Conservation (phyloP, 306 rosid genomes). For the Dicorynia guianensis region DNA sequence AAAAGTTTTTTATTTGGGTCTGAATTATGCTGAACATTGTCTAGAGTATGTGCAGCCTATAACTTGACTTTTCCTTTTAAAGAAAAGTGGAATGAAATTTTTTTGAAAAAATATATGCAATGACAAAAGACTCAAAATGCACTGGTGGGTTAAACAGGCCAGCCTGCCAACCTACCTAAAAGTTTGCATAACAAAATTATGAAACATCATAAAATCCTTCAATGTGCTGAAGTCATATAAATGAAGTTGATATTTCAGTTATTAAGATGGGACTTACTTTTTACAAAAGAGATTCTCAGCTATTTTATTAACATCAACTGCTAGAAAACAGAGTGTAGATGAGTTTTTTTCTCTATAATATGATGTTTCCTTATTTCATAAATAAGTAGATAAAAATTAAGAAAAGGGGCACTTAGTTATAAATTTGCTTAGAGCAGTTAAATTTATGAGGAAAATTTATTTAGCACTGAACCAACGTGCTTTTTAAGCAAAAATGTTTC, state of each 20-base stretch:
- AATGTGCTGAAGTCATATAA: too few relatives aligned
- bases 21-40: neutral
- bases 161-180: neutral
- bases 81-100: neutral
- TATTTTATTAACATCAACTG: too few relatives aligned
- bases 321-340: too few relatives aligned
- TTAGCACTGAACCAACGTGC: conserved; percentile 9
- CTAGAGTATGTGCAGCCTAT: neutral
- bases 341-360: conserved; percentile 7
- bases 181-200: neutral
- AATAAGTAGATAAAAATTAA: neutral
- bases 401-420: neutral
- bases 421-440: conserved; percentile 17
- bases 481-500: neutral
- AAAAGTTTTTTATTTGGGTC: neutral
- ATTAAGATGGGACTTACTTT: too few relatives aligned
- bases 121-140: too few relatives aligned
- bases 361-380: neutral
- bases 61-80: neutral
- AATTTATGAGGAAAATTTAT: neutral
- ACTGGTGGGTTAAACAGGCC: neutral
- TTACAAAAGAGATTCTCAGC: too few relatives aligned
- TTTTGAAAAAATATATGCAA: too few relatives aligned
- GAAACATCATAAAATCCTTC: too few relatives aligned
- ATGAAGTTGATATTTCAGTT: too few relatives aligned